Evolutionary conservation across 148 eudicot genomes (phyloP).

Genomic region (Nepenthes gracilis): DNA sequence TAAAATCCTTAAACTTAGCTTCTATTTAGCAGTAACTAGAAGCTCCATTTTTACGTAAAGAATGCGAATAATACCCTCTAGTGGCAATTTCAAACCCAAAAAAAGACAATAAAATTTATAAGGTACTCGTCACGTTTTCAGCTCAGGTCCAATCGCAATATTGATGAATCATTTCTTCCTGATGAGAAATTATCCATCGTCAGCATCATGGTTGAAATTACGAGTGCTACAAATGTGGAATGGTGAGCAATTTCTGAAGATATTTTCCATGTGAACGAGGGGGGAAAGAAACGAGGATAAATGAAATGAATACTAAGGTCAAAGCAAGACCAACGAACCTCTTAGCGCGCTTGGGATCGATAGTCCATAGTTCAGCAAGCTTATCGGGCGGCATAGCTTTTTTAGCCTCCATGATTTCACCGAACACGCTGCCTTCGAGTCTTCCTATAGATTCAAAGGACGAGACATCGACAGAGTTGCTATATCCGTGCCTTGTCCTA

Average conservation of each 20-base stretch:
- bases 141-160: too few relatives aligned
- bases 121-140: too few relatives aligned
- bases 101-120: too few relatives aligned
- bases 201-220: too few relatives aligned
- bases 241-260: neutral
- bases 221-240: too few relatives aligned
- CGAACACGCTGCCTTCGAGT: constrained; percentile 10
- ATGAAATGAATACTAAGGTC: neutral
- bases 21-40: too few relatives aligned
- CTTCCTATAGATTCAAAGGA: constrained; percentile 10
- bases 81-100: too few relatives aligned
- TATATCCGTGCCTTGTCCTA: constrained; percentile 23
- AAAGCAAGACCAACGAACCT: constrained; percentile 16
- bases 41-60: too few relatives aligned
- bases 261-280: neutral
- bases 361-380: constrained; percentile 43
- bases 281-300: neutral
- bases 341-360: constrained; percentile 63
- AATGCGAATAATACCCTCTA: too few relatives aligned
- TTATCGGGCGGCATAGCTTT: constrained; percentile 41
- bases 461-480: constrained; percentile 25
- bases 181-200: too few relatives aligned
- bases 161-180: too few relatives aligned
- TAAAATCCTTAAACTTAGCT: too few relatives aligned
- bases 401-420: constrained; percentile 36